Evolutionary conservation across 129 eudicot species (phyloP), one percentile per base, ranked within the genome.

Genomic region (Rutidosis leptorrhynchoides): DNA sequence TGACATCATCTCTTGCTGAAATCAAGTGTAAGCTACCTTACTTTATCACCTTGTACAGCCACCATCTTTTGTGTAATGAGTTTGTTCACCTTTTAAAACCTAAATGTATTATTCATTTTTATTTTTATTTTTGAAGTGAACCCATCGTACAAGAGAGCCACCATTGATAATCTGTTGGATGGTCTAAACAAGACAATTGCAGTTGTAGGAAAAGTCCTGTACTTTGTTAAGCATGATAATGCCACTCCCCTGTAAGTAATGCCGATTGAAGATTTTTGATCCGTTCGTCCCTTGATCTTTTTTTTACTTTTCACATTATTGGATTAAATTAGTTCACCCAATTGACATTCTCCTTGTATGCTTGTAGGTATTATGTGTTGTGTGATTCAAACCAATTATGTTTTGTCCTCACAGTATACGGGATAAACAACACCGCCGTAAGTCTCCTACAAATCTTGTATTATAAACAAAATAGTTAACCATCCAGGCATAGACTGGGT

Each of bases 181-280:
- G 99, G 99, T 58, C 71, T 85, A 62, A 93, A 93, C 77, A 93
- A 78, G 83, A 63, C 75, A 67, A 73, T 74, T 64, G 96, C 92
- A 55, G 25, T 93, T 25, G 68, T 81, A 17, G 92, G 95, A 63
- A 93, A 81, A 82, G 99, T 93, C 12, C 56, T 93, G 37, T 79
- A 69, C 78, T 82, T 80, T 29, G 60, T 89, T 48, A 80, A 78
- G 82, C 96, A 93, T 72, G 95, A 82, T 27, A 84, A 70, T 79
- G 65, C 58, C 51, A 62, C 90, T 26, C 99, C 99, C 17, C 66
- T 86, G 96, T 93, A 76, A 86, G 99, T 72, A 53, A 51, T 25
- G 42, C 62, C 29, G 55, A 23, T 33, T 68, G n/a, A 53, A 30
- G 63, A 8, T 68, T 65, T 42, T 64, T 54, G 6, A 29, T 40